Evolutionary conservation across 306 rosid species (phyloP).

Genomic region (Quercus rubra): DNA sequence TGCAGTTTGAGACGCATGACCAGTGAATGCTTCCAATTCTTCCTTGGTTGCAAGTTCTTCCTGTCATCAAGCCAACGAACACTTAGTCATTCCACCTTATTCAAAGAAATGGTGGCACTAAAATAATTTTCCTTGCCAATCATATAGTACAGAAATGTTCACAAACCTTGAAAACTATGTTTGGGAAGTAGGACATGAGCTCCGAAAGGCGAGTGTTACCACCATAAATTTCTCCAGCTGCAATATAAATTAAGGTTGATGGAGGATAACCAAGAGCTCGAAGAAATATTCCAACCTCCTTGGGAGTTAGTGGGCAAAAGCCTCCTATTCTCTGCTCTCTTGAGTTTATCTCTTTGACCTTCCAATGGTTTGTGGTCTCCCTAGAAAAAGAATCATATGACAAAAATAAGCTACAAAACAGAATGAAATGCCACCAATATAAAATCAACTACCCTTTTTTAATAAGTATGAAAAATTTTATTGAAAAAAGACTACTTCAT

Average conservation of each 20-base stretch:
- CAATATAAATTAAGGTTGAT: constrained; percentile 77
- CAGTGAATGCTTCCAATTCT: constrained; percentile 68
- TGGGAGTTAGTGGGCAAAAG: constrained; percentile 86
- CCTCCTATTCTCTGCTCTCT: constrained; percentile 84
- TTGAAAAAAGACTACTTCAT: no score
- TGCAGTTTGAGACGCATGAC: constrained; percentile 91
- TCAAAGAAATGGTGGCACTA: constrained; percentile 15
- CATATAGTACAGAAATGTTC: not conserved
- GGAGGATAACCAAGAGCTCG: constrained; percentile 78
- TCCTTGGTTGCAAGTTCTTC: constrained; percentile 77
- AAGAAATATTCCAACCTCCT: constrained; percentile 91
- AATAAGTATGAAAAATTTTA: no score
- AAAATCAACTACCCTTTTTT: not conserved
- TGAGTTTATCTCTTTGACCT: constrained; percentile 73
- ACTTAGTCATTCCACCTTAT: constrained; percentile 22
- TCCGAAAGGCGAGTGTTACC: constrained; percentile 68
- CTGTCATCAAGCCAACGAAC: constrained; percentile 42
- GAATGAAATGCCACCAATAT: not conserved
- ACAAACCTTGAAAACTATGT: constrained; percentile 68
- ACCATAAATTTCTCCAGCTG: constrained; percentile 95
- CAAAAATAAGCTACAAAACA: not conserved
- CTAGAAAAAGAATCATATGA: constrained; percentile 35
- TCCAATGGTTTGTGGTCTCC: constrained; percentile 90
- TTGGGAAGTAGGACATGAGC: constrained; percentile 76
- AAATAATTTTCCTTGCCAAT: constrained; percentile 16